Evolutionary conservation across 805 yeast species (phyloP).

Genomic region (Wickerhamiella lipophila): DNA sequence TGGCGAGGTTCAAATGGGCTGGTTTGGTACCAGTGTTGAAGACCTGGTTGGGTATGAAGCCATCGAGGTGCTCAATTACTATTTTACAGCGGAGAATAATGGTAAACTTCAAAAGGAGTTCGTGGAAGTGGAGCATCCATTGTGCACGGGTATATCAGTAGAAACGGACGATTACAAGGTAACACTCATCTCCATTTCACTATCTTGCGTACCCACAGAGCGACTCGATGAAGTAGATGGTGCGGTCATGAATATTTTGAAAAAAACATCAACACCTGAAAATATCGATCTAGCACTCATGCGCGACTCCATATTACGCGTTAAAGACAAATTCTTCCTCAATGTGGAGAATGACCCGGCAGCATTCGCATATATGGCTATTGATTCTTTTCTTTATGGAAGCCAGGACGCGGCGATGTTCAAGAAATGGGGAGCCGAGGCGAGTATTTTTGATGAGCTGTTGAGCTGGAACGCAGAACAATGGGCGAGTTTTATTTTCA

Average conservation of each 20-base stretch:
- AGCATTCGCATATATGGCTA: conserved; percentile 50
- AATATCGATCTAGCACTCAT: conserved; percentile 53
- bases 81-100: conserved; percentile 64
- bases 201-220: conserved; percentile 68
- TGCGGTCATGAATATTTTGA: conserved; percentile 39
- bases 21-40: conserved; percentile 65
- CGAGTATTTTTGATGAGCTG: conserved; percentile 50
- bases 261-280: conserved; percentile 31
- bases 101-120: conserved; percentile 59
- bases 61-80: conserved; percentile 53
- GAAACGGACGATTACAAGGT: conserved; percentile 63
- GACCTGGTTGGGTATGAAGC: conserved; percentile 51
- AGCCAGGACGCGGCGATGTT: conserved; percentile 46
- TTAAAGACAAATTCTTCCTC: conserved; percentile 40
- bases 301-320: conserved; percentile 54
- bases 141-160: conserved; percentile 56
- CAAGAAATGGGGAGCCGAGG: conserved; percentile 39
- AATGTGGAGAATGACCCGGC: conserved; percentile 40
- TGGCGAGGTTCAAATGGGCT: conserved; percentile 60
- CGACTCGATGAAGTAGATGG: conserved; percentile 42
- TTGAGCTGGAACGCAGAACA: conserved; percentile 46
- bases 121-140: conserved; percentile 72
- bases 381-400: conserved; percentile 73
- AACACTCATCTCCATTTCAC: conserved; percentile 41
- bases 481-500: conserved; percentile 50